Base-by-base conservation (phyloP, 345 rosid species). In the Toxicodendron radicans region DNA sequence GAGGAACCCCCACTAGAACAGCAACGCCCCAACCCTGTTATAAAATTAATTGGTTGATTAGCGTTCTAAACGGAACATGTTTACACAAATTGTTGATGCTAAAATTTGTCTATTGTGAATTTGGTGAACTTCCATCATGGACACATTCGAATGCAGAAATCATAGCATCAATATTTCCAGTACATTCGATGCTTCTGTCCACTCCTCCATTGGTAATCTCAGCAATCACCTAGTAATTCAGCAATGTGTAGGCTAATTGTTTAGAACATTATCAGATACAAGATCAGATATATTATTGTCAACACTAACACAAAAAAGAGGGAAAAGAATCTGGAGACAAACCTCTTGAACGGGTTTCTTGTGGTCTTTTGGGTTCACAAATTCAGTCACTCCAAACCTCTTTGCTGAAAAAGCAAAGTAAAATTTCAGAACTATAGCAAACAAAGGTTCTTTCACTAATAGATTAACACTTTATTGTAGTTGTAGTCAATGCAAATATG, bases 11-110 rank as follows among this genome's bases (percentile, higher is more conserved):
- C 0, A 86, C 90, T 0, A 88, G 80, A 8, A 83, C 87, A 46
- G 85, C 88, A 1, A 88, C 88, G 2, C 92, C 90, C 87, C 87
- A 86, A 1, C 87, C 88, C 92, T 88, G 80, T 49, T 1, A 35
- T 21, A 2, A 21, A 43, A 23, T 20, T 3, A 17, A 14, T 32
- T 1, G 43, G 20, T 7, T 17, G 13, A 17, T 33, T 61, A 58
- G 16, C 20, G 23, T 24, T 43, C 41, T 24, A 45, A n/a, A 0
- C 16, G 1, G 7, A 30, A 59, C 3, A 24, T 2, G 12, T 46
- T 32, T 52, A 6, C 9, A 38, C 43, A 5, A 38, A 38, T 38
- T 38, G 9, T 38, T 38, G 43, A 38, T 7, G 9, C 9, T 38
- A 38, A 38, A 5, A 5, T 38, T 7, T 38, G 9, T 38, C 8